Base-by-base conservation (phyloP, 371 early-diverging fungal species). In the Gilbertella persicaria region DNA sequence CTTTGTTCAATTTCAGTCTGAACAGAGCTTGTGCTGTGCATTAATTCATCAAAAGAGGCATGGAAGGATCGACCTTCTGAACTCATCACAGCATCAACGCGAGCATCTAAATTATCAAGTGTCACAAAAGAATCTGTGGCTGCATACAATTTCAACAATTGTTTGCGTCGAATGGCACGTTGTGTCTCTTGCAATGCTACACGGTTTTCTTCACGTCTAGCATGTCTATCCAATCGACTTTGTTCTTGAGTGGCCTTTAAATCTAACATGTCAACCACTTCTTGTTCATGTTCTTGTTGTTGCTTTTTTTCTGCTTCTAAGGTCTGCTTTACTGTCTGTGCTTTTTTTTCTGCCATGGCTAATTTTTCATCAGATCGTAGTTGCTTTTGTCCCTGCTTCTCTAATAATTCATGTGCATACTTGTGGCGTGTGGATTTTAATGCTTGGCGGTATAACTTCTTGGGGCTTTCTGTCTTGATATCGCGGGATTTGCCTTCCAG, bases 381-480 rank as follows among this genome's bases (percentile, higher is more conserved):
- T 28, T 70, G 54, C 44, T 61, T 66, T 52, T 63, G 53, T 9
- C 67, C 71, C 28, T 78, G 64, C 41, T 64, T 64, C 20, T 65
- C 56, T 53, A 78, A 62, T 17, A 78, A 52, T 53, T 78, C 78
- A 24, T 64, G 69, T 29, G 75, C 74, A 58, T 78, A 74, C 13
- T 58, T 45, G 46, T 64, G 66, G 39, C 78, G 78, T 36, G 52
- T 51, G 8, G 41, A 30, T 36, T 66, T 72, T 25, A 78, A 39
- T 9, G 61, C 69, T 51, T 72, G 66, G 23, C 75, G 64, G 45
- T 70, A 62, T 9, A 55, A 50, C 21, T 74, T 56, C 50, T 71
- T 62, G 38, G 62, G 55, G 26, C 74, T 73, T 21, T 19, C 43
- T 45, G 17, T 37, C 41, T 17, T 17, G 42, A 10, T 38, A 17